These are phyloP conservation scores for Lentinula sp. DNA, from an alignment of 768 basidiomycete genomes.

Conservation along the genomic window DNA sequence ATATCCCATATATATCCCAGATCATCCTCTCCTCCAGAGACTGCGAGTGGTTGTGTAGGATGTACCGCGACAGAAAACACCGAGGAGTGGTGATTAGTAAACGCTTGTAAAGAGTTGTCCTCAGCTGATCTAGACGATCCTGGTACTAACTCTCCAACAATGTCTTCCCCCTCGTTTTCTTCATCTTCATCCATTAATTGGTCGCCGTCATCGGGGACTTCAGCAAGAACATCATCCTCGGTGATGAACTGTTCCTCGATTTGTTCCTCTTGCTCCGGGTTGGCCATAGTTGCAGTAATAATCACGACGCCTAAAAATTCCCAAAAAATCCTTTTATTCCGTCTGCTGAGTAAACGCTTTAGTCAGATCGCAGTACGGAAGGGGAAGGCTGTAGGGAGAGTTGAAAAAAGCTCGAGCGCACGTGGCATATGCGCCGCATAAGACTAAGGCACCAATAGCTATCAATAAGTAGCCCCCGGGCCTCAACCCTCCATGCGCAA, in stretches of 20 bases:
- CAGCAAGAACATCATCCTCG: constrained; percentile 58
- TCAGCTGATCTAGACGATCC: constrained; percentile 35
- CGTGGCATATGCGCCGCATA: background rate
- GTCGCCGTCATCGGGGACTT: constrained; percentile 62
- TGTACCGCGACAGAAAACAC: constrained; percentile 85
- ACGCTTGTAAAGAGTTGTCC: constrained; percentile 66
- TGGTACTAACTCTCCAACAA: constrained; percentile 34
- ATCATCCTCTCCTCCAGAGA: constrained; percentile 94
- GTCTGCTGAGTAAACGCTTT: background rate
- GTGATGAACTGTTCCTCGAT: constrained; percentile 61
- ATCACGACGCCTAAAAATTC: background rate
- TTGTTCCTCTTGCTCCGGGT: constrained; percentile 34
- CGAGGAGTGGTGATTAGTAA: constrained; percentile 62
- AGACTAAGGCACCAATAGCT: background rate
- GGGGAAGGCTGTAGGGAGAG: too few relatives aligned
- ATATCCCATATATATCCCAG: constrained; percentile 91
- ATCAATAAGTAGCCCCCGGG: too few relatives aligned
- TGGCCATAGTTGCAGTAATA: constrained; percentile 14
- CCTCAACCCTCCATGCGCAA: too few relatives aligned
- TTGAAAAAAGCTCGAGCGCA: background rate
- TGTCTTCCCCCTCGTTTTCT: constrained; percentile 37
- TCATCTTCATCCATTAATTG: constrained; percentile 69
- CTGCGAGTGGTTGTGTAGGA: constrained; percentile 76
- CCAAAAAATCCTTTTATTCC: background rate
- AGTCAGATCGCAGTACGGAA: background rate